phyloP scores from a whole-genome alignment of 1,139 yeast genomes.

The Chernovozyma aurita region DNA sequence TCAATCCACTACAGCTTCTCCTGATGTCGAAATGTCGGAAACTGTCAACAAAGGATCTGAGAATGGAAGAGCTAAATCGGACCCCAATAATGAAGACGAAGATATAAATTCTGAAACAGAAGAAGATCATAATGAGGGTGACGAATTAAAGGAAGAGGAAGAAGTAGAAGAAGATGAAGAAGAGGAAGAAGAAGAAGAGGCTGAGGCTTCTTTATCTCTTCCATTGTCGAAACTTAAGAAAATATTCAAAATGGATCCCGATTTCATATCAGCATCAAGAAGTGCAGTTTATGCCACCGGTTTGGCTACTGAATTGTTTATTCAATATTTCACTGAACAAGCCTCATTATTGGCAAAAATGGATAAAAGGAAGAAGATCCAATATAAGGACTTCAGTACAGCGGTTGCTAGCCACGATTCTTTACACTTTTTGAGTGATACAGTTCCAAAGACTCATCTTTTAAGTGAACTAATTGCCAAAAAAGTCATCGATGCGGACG shows the following conservation, averaged over 20 bases:
- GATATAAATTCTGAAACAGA: background rate
- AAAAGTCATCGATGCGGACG: slow-evolving; percentile 34
- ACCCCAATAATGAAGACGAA: background rate
- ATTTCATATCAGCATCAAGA: slow-evolving; percentile 69
- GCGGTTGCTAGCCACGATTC: slow-evolving; percentile 68
- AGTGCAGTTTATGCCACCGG: slow-evolving; percentile 82
- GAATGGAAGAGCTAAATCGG: slow-evolving; percentile 4
- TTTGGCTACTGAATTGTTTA: slow-evolving; percentile 81
- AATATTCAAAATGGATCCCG: slow-evolving; percentile 83
- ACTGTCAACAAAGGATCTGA: slow-evolving; percentile 4
- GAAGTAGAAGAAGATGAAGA: slow-evolving; percentile 14
- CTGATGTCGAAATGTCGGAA: slow-evolving; percentile 8
- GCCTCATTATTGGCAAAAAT: slow-evolving; percentile 66
- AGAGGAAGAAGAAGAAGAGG: slow-evolving; percentile 17
- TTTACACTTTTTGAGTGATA: slow-evolving; percentile 62
- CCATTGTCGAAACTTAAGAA: slow-evolving; percentile 82
- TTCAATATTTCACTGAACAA: slow-evolving; percentile 76
- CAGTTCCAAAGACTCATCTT: slow-evolving; percentile 61
- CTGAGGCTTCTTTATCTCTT: slow-evolving; percentile 29
- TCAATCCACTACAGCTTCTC: slow-evolving; percentile 6
- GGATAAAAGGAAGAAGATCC: slow-evolving; percentile 66
- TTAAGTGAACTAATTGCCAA: slow-evolving; percentile 48
- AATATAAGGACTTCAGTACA: slow-evolving; percentile 69
- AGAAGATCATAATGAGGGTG: slow-evolving; percentile 6
- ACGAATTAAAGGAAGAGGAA: slow-evolving; percentile 5